Conservation (phyloP, 805 yeast species). For the Candida orba region DNA sequence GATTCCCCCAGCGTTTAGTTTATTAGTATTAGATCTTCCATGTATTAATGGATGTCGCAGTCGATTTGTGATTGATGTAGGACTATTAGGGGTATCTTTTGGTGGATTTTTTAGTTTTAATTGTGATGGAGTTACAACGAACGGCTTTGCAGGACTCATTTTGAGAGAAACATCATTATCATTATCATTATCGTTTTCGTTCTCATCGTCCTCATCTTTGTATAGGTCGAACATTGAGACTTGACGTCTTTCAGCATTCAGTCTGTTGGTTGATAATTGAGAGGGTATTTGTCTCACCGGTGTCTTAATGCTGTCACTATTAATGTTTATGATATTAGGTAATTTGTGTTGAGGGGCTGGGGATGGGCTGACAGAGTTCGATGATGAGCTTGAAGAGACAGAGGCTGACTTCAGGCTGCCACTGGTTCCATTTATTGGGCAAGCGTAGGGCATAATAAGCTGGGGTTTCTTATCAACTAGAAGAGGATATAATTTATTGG, state of each 20-base stretch:
- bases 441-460: slow-evolving; percentile 22
- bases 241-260: not conserved
- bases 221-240: slow-evolving; percentile 11
- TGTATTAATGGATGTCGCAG: not conserved
- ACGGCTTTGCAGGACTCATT: not conserved
- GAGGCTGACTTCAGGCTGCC: slow-evolving; percentile 2
- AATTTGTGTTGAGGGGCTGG: no score
- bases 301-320: no score
- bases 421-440: slow-evolving; percentile 19
- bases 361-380: not conserved
- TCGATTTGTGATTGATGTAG: no score
- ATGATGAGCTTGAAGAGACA: not conserved
- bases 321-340: no score
- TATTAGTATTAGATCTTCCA: slow-evolving; percentile 10
- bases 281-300: not conserved
- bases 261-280: not conserved
- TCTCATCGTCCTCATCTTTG: slow-evolving; percentile 17
- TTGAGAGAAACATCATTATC: not conserved
- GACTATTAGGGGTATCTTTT: not conserved
- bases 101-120: not conserved
- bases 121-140: not conserved
- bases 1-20: slow-evolving; percentile 15
- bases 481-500: no score
- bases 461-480: no score
- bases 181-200: not conserved